These are phyloP conservation scores for Naganishia sp. DNA, from an alignment of 1,284 basidiomycete genomes.

Conservation along the genomic window DNA sequence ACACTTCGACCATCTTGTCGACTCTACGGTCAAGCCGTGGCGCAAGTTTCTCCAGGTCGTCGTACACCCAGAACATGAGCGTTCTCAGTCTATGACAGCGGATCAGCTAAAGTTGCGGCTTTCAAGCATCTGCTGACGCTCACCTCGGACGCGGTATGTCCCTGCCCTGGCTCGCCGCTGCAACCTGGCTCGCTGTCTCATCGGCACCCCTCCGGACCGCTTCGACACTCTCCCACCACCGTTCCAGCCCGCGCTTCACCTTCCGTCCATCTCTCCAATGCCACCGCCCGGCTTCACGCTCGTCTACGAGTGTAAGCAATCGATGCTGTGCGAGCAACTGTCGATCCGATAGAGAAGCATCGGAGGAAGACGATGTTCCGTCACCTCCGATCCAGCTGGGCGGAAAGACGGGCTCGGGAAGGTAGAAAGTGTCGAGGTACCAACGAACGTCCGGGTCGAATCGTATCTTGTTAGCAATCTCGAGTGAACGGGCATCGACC, in stretches of 20 bases:
- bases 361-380: constrained; percentile 33
- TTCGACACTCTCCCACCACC: constrained; percentile 72
- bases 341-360: constrained; percentile 41
- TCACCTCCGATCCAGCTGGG: constrained; percentile 38
- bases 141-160: neutral
- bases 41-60: constrained; percentile 66
- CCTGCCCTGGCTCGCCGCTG: neutral
- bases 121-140: neutral
- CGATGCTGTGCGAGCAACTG: constrained; percentile 65
- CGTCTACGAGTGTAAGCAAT: constrained; percentile 72
- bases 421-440: constrained; percentile 51
- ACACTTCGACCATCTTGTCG: constrained; percentile 84
- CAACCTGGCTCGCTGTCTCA: constrained; percentile 34
- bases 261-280: constrained; percentile 95
- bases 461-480: neutral
- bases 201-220: constrained; percentile 63
- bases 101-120: neutral
- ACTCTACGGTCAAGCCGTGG: constrained; percentile 75
- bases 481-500: neutral
- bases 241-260: constrained; percentile 74
- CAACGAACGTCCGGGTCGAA: constrained; percentile 16
- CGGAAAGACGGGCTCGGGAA: constrained; percentile 41
- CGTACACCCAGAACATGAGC: constrained; percentile 89
- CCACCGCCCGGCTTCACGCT: constrained; percentile 77
- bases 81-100: constrained; percentile 66